A percentile compares a stretch with the other conserved stretches of the same genome.
These are phyloP conservation scores for Coniella lustricola DNA, from an alignment of 2,329 filamentous ascomycete species.

Conservation along the genomic window DNA sequence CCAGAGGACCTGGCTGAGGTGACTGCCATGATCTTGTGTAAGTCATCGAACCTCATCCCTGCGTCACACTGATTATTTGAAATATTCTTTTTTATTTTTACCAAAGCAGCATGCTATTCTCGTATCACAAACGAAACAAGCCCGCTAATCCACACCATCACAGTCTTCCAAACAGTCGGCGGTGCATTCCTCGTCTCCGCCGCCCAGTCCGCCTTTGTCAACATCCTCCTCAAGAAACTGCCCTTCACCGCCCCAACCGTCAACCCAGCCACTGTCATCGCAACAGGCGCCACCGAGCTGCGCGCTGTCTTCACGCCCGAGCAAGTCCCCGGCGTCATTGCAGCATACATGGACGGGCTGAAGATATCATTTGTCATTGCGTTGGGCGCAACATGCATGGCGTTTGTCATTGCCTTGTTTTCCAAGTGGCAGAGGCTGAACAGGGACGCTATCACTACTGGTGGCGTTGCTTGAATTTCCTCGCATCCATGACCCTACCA, in stretches of 20 bases:
- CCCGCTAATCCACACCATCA: no score
- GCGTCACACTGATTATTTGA: constrained; percentile 11
- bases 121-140: no score
- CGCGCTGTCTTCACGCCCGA: constrained; percentile 36
- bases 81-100: no score
- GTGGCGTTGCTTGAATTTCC: constrained; percentile 1
- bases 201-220: constrained; percentile 33
- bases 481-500: no score
- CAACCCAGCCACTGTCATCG: constrained; percentile 24
- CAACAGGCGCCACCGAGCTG: constrained; percentile 42
- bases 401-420: neutral
- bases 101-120: no score
- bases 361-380: constrained; percentile 11
- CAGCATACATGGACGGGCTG: constrained; percentile 41
- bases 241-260: constrained; percentile 23
- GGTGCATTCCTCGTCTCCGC: constrained; percentile 41
- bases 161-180: constrained; percentile 37
- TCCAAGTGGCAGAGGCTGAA: constrained; percentile 13
- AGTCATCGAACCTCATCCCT: neutral
- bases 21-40: constrained; percentile 30
- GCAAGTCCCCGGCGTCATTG: constrained; percentile 41
- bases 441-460: constrained; percentile 5
- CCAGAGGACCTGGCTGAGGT: constrained; percentile 31
- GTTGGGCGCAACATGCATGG: neutral
- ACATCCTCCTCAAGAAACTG: constrained; percentile 26